A percentile compares a stretch with the other conserved stretches of the same genome.
phyloP scores from a whole-genome alignment of 257 asterid genomes.

The Plectranthus barbatus region DNA sequence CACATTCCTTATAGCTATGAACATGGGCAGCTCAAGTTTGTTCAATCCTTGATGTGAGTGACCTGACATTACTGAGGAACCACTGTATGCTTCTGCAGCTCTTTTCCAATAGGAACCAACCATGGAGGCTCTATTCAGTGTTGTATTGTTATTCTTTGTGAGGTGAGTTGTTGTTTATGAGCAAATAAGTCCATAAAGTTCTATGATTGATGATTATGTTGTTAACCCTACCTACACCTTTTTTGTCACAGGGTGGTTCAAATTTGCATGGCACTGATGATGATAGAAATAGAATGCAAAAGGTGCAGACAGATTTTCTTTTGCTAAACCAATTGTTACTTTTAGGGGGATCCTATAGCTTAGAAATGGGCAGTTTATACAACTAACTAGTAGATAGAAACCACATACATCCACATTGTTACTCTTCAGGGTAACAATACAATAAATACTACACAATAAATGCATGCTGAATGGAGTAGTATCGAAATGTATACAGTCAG shows the following conservation, averaged over 20 bases:
- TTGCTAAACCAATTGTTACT: conserved; percentile 3
- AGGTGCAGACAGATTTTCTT: conserved; percentile 1
- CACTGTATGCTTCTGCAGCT: background rate
- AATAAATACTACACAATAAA: too few relatives aligned
- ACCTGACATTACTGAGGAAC: background rate
- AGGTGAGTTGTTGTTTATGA: background rate
- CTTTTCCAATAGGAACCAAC: conserved; percentile 13
- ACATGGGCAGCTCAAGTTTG: conserved; percentile 59
- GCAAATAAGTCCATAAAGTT: too few relatives aligned
- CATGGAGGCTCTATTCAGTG: background rate
- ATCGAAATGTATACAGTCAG: too few relatives aligned
- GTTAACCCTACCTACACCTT: background rate
- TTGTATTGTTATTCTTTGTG: background rate
- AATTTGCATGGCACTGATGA: background rate
- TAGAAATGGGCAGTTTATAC: background rate
- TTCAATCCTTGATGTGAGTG: conserved; percentile 67
- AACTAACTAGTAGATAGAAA: conserved; percentile 12
- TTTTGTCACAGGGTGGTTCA: background rate
- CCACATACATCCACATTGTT: too few relatives aligned
- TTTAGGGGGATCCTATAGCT: conserved; percentile 7
- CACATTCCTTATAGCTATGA: conserved; percentile 66
- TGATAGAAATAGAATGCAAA: background rate
- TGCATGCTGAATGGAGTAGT: too few relatives aligned
- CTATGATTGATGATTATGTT: background rate
- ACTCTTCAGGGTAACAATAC: too few relatives aligned